These are phyloP conservation scores for Cladosporium oxysporum DNA, from an alignment of 2,329 filamentous ascomycete genomes.

Conservation along the genomic window DNA sequence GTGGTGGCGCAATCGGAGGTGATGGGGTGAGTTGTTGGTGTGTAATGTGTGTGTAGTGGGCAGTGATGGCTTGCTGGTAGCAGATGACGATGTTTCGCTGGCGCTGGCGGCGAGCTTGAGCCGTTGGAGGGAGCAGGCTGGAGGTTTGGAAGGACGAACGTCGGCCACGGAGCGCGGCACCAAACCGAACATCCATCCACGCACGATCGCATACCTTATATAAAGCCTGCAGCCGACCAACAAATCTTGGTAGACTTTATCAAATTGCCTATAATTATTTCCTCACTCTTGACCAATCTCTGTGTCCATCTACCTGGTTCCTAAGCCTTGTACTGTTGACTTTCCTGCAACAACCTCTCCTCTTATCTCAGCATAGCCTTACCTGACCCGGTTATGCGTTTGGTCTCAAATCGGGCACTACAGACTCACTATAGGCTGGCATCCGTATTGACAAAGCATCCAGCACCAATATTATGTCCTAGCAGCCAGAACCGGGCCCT, in stretches of 20 bases:
- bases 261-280: not conserved
- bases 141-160: not conserved
- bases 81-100: conserved; percentile 12
- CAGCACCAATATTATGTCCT: not conserved
- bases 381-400: not conserved
- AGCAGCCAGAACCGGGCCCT: not conserved
- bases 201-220: not conserved
- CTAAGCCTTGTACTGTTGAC: not conserved
- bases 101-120: not conserved
- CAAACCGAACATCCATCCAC: not conserved
- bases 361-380: not conserved
- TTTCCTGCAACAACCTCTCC: not conserved
- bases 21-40: not conserved
- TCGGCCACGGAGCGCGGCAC: not conserved
- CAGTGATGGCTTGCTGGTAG: not conserved
- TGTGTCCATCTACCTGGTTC: not conserved
- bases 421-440: not conserved
- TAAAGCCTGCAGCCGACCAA: not conserved
- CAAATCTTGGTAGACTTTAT: not conserved
- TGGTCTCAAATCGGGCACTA: not conserved
- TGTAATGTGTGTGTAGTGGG: not conserved
- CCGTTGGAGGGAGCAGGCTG: not conserved
- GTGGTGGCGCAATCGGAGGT: not conserved
- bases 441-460: not conserved
- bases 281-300: not conserved